A percentile compares a stretch with the other conserved stretches of the same genome.
Evolutionary conservation across 179 eudicot genomes (phyloP).

Genomic region (Kewa caespitosa): DNA sequence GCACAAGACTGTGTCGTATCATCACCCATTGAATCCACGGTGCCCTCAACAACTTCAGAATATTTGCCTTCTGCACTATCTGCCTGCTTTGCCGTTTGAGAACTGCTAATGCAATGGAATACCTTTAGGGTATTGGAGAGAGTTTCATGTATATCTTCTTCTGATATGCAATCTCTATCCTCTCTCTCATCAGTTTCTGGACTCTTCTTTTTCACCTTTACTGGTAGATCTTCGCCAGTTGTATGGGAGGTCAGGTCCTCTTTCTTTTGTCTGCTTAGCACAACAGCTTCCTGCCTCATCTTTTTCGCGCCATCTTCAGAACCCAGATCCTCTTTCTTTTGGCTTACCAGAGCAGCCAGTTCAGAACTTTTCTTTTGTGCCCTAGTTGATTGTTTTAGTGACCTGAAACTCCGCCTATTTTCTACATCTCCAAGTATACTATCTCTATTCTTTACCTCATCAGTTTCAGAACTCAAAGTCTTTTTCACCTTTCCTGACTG

Average conservation of each 20-base stretch:
- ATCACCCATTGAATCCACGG: neutral
- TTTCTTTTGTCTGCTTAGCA: neutral
- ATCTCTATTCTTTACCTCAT: too few species aligned
- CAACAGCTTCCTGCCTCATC: neutral
- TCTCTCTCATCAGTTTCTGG: conserved; percentile 3
- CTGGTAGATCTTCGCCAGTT: conserved; percentile 7
- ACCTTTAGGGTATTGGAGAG: conserved; percentile 1
- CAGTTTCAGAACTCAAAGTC: neutral
- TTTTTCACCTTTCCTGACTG: too few species aligned
- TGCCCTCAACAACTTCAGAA: conserved; percentile 3
- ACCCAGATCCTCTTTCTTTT: neutral
- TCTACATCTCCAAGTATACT: too few species aligned
- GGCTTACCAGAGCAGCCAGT: neutral
- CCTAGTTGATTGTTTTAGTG: neutral
- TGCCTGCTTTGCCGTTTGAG: conserved; percentile 11
- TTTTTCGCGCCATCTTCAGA: conserved; percentile 1
- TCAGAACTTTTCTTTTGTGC: neutral
- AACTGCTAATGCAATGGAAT: neutral
- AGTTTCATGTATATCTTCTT: neutral
- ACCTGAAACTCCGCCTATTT: neutral
- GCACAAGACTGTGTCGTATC: neutral
- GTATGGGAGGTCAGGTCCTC: conserved; percentile 6
- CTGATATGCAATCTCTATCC: neutral
- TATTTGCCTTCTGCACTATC: neutral
- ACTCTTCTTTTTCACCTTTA: conserved; percentile 5